Percentiles rank a stretch among this genome's conserved stretches.
phyloP scores from a whole-genome alignment of 768 basidiomycete genomes.

The Gymnopilus junonius region DNA sequence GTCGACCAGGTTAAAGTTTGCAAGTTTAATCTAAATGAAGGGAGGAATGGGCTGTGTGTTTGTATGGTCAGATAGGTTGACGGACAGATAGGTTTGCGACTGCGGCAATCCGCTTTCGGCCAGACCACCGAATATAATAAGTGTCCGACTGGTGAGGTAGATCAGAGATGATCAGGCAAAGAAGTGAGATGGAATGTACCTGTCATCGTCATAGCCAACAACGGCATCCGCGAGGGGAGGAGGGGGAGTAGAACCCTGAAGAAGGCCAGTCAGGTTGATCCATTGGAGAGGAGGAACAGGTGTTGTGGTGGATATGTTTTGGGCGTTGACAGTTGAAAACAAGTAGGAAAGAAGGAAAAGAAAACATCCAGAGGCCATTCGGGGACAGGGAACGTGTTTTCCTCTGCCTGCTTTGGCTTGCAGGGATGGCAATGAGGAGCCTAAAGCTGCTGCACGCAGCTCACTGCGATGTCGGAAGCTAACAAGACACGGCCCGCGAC shows the following conservation, averaged over 20 bases:
- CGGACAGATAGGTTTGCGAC: conserved; percentile 72
- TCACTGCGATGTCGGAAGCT: conserved; percentile 1
- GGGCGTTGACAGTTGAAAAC: conserved; percentile 36
- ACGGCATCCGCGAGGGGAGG: conserved; percentile 73
- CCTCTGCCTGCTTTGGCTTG: conserved; percentile 2
- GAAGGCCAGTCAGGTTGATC: conserved; percentile 69
- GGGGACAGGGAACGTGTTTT: conserved; percentile 3
- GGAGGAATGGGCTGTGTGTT: conserved; percentile 5
- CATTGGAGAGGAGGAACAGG: conserved; percentile 71
- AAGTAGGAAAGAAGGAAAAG: conserved; percentile 30
- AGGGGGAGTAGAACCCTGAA: conserved; percentile 57
- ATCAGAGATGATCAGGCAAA: conserved; percentile 23
- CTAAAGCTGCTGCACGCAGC: conserved; percentile 2
- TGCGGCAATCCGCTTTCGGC: conserved; percentile 66
- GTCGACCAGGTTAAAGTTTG: conserved; percentile 61
- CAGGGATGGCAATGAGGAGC: conserved; percentile 7
- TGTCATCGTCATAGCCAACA: conserved; percentile 63
- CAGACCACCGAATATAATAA: conserved; percentile 80
- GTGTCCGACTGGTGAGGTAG: conserved; percentile 48
- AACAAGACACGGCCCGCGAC: background rate
- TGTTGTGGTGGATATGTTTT: conserved; percentile 54
- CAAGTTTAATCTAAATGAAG: conserved; percentile 59
- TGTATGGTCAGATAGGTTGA: conserved; percentile 1
- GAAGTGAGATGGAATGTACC: conserved; percentile 27
- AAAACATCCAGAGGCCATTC: conserved; percentile 36